These are phyloP conservation scores for Terana coerulea DNA, from an alignment of 768 basidiomycete species.

Conservation along the genomic window DNA sequence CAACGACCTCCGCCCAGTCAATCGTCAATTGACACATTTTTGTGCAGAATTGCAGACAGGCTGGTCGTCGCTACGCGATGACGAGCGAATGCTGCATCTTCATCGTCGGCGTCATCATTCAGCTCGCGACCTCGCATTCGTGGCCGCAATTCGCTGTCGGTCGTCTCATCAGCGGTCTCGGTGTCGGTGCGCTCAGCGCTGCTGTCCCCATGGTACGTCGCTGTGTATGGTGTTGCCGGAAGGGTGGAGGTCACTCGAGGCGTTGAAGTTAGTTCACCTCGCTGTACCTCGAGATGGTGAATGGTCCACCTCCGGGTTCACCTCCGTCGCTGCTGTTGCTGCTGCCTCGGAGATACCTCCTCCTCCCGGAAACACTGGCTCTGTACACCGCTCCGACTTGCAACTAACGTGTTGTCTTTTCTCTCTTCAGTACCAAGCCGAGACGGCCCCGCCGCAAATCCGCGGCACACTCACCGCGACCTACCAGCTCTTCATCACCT, in stretches of 20 bases:
- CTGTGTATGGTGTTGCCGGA: constrained; percentile 3
- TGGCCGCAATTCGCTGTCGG: constrained; percentile 73
- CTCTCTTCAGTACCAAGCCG: constrained; percentile 57
- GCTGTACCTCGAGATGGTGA: too few relatives aligned
- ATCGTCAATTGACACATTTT: too few relatives aligned
- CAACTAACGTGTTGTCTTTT: too few relatives aligned
- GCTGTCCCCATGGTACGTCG: constrained; percentile 50
- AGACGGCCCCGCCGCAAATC: constrained; percentile 68
- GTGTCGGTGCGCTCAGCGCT: constrained; percentile 63
- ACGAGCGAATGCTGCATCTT: constrained; percentile 54
- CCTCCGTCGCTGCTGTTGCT: too few relatives aligned
- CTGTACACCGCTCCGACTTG: too few relatives aligned
- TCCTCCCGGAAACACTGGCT: too few relatives aligned
- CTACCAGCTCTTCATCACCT: constrained; percentile 56
- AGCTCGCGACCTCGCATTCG: constrained; percentile 42
- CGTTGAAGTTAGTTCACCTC: too few relatives aligned
- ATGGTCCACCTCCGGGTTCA: too few relatives aligned
- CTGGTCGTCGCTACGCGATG: constrained; percentile 70
- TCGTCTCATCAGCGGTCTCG: constrained; percentile 61
- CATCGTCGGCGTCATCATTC: constrained; percentile 57
- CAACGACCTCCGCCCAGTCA: not conserved
- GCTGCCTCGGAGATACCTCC: too few relatives aligned
- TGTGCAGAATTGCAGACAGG: constrained; percentile 52
- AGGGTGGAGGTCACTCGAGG: too few relatives aligned
- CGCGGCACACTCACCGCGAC: constrained; percentile 58